A percentile compares a stretch with the other conserved stretches of the same genome.
Conservation (phyloP, 2,329 filamentous ascomycete species). For the Scedosporium minutisporum region DNA sequence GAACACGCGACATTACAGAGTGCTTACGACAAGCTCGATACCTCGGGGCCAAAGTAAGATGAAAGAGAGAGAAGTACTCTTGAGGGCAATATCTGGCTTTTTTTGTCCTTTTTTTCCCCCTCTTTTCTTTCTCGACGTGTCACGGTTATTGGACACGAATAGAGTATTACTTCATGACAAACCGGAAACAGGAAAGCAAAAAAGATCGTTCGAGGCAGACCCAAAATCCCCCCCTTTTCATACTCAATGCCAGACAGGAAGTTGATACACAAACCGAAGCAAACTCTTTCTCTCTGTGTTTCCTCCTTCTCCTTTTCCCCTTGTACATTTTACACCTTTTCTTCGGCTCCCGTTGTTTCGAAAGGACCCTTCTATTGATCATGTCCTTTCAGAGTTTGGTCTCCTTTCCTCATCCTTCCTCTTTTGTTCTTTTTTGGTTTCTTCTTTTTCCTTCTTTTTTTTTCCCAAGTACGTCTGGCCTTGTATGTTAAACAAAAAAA, state of each 20-base stretch:
- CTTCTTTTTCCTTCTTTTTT: background rate
- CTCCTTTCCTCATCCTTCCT: background rate
- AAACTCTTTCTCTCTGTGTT: too few relatives aligned
- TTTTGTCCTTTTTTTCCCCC: background rate
- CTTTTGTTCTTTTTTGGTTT: slow-evolving; percentile 3
- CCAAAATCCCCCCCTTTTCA: too few relatives aligned
- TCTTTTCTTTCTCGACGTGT: background rate
- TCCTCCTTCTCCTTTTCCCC: too few relatives aligned
- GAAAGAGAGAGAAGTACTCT: background rate
- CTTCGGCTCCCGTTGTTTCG: background rate
- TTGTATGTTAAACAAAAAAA: background rate
- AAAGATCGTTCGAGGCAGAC: too few relatives aligned
- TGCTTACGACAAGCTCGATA: slow-evolving; percentile 44
- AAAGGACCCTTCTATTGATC: background rate
- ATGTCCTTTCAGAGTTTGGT: background rate
- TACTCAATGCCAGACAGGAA: too few relatives aligned
- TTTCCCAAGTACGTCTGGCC: background rate
- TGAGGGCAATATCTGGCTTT: too few relatives aligned
- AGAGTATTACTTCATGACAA: background rate
- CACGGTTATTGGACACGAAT: background rate
- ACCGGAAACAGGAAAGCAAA: background rate
- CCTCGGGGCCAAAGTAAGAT: slow-evolving; percentile 32
- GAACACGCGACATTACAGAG: slow-evolving; percentile 54
- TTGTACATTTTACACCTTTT: too few relatives aligned
- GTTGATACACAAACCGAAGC: too few relatives aligned